A percentile compares a stretch with the other conserved stretches of the same genome.
phyloP scores from a whole-genome alignment of 179 eudicot genomes.

The Amaranthus tricolor region DNA sequence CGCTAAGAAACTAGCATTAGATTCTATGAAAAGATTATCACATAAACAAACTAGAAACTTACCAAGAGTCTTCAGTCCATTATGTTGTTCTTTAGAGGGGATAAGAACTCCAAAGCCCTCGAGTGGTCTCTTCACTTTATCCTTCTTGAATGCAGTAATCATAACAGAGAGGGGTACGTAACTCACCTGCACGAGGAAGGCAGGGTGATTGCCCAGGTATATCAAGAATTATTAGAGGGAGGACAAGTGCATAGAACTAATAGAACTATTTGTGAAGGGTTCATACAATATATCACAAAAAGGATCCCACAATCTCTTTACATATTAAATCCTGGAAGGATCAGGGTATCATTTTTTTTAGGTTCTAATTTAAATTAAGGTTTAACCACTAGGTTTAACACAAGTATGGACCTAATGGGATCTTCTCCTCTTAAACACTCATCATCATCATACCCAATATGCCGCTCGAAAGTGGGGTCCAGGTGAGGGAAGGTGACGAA shows the following conservation, averaged over 20 bases:
- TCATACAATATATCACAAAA: not conserved
- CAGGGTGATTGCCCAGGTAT: not conserved
- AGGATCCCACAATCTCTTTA: no score
- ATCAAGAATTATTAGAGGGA: not conserved
- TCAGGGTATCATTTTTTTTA: no score
- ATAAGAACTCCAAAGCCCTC: constrained; percentile 97
- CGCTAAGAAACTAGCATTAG: constrained; percentile 10
- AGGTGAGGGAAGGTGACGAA: no score
- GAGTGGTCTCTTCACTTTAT: constrained; percentile 72
- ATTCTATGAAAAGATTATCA: not conserved
- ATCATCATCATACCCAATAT: no score
- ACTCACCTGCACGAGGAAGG: constrained; percentile 54
- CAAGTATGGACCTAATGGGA: no score
- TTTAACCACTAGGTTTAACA: no score
- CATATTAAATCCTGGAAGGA: no score
- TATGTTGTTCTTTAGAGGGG: constrained; percentile 80
- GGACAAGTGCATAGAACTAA: not conserved
- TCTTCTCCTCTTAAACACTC: no score
- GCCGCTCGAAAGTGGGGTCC: no score
- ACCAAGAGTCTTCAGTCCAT: constrained; percentile 90
- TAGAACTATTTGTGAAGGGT: not conserved
- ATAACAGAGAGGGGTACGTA: constrained; percentile 82
- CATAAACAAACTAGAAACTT: constrained; percentile 25
- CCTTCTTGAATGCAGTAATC: constrained; percentile 79
- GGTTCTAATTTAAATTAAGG: no score